Evolutionary conservation across 192 early-diverging fungal genomes (phyloP).

Genomic region (Backusella luteola): DNA sequence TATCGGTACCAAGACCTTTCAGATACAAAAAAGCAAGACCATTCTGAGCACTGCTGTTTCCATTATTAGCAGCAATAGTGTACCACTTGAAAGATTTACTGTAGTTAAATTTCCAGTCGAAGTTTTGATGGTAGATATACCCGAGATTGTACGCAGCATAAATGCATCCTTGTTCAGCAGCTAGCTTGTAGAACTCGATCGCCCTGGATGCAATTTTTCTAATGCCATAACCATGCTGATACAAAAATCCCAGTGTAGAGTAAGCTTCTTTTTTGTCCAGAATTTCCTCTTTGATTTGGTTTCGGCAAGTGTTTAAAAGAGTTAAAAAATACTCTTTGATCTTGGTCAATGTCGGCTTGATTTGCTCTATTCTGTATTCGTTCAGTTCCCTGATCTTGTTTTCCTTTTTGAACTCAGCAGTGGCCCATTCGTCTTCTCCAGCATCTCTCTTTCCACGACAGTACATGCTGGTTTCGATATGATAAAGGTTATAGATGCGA

Average conservation of each 20-base stretch:
- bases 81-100: neutral
- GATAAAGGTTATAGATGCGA: no score
- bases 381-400: neutral
- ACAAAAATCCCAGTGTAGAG: neutral
- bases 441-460: no score
- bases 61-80: neutral
- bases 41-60: neutral
- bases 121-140: neutral
- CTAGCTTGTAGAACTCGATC: neutral
- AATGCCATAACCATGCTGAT: neutral
- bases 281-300: no score
- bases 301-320: neutral
- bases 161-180: neutral
- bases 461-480: no score
- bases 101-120: neutral
- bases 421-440: no score
- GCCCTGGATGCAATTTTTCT: neutral
- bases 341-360: neutral
- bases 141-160: neutral
- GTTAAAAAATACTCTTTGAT: neutral
- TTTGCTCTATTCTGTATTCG: neutral
- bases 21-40: no score
- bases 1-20: no score
- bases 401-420: neutral
- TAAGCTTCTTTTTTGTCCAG: neutral